Percentiles rank a stretch among this genome's conserved stretches.
phyloP scores from a whole-genome alignment of 2,329 filamentous ascomycete genomes.

The Dothiorella sarmentorum region DNA sequence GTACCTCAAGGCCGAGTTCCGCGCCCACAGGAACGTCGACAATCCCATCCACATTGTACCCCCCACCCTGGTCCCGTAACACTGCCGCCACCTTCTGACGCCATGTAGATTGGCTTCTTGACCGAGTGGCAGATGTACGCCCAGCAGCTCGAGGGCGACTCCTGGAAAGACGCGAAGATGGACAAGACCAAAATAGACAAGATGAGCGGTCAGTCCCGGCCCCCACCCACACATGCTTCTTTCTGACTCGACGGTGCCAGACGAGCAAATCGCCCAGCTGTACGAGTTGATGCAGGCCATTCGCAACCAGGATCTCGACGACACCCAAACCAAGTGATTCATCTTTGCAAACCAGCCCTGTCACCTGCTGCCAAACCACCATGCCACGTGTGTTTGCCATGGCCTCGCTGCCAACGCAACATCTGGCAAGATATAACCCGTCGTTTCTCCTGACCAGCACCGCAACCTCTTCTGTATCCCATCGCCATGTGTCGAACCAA shows the following conservation, averaged over 20 bases:
- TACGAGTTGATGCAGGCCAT: constrained; percentile 93
- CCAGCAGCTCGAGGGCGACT: constrained; percentile 82
- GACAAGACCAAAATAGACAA: constrained; percentile 82
- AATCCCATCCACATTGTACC: constrained; percentile 86
- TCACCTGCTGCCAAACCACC: background rate
- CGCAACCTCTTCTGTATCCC: background rate
- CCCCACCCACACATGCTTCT: background rate
- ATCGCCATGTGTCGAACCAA: constrained; percentile 47
- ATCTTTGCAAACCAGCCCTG: background rate
- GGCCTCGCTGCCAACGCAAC: background rate
- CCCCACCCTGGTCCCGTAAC: too few species aligned
- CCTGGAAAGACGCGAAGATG: constrained; percentile 80
- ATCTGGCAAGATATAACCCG: background rate
- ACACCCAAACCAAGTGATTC: constrained; percentile 28
- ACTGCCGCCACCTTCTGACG: too few species aligned
- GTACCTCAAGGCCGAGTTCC: constrained; percentile 91
- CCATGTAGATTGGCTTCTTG: constrained; percentile 96
- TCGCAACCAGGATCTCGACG: constrained; percentile 48
- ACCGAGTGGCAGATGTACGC: constrained; percentile 96
- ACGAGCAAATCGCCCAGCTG: constrained; percentile 88
- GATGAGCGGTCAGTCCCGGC: constrained; percentile 74
- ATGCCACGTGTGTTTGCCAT: too few species aligned
- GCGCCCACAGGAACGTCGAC: constrained; percentile 76
- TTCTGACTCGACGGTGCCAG: constrained; percentile 44
- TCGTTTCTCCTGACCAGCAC: background rate